These are phyloP conservation scores for Aegilops umbellulata DNA, from an alignment of 176 grass and related monocot species.

Conservation along the genomic window DNA sequence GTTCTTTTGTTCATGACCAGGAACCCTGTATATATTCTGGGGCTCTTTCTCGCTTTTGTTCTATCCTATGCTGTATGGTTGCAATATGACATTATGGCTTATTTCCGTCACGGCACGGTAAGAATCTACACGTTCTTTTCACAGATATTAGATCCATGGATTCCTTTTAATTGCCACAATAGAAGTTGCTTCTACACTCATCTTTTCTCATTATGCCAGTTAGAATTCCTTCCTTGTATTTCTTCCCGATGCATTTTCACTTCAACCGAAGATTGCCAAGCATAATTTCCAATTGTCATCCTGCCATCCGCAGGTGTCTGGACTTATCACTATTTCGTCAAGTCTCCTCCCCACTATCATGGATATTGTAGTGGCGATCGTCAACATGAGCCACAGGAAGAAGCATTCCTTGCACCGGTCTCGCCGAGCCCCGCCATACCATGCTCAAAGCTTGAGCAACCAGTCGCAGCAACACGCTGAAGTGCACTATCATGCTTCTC, in stretches of 20 bases:
- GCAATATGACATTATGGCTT: slow-evolving; percentile 61
- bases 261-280: background rate
- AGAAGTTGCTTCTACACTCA: background rate
- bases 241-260: background rate
- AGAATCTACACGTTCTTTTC: background rate
- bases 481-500: slow-evolving; percentile 6
- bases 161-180: background rate
- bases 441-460: slow-evolving; percentile 30
- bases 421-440: background rate
- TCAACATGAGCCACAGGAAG: background rate
- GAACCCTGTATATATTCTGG: slow-evolving; percentile 71
- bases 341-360: slow-evolving; percentile 56
- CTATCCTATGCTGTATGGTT: slow-evolving; percentile 60
- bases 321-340: slow-evolving; percentile 50
- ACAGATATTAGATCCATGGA: background rate
- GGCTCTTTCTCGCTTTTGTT: slow-evolving; percentile 53
- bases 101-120: slow-evolving; percentile 71
- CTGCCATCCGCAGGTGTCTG: slow-evolving; percentile 48
- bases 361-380: slow-evolving; percentile 25
- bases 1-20: slow-evolving; percentile 50
- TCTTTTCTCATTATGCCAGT: background rate
- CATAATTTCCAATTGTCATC: background rate
- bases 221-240: background rate
- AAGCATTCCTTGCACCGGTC: slow-evolving; percentile 7
- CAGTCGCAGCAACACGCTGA: background rate